Evolutionary conservation across 2,329 filamentous ascomycete genomes (phyloP).

Genomic region (Aspergillus ochraceoroseus): DNA sequence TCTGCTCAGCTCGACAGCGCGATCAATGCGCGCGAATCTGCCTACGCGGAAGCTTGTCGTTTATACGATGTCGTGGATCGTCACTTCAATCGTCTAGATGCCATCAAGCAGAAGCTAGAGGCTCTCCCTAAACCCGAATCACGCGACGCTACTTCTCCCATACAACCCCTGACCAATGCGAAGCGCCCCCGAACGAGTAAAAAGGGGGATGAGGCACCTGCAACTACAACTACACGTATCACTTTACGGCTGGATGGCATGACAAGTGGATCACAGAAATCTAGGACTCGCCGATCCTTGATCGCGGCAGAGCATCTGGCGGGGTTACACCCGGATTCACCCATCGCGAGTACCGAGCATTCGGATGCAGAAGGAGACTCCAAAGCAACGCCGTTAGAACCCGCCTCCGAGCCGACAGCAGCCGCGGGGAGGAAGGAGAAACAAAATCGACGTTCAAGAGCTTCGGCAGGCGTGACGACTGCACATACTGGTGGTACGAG

Average conservation of each 20-base stretch:
- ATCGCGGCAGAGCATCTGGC: conserved; percentile 36
- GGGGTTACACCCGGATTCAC: conserved; percentile 42
- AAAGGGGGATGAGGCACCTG: conserved; percentile 34
- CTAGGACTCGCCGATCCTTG: conserved; percentile 36
- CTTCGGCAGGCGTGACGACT: conserved; percentile 10
- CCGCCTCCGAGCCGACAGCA: conserved; percentile 16
- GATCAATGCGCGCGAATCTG: conserved; percentile 52
- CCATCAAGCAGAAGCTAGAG: conserved; percentile 59
- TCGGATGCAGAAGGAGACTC: conserved; percentile 41
- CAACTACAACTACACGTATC: conserved; percentile 36
- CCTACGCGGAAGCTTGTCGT: conserved; percentile 53
- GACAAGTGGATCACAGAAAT: conserved; percentile 30
- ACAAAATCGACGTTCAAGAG: conserved; percentile 26
- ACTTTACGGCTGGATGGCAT: conserved; percentile 40
- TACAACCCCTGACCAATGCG: conserved; percentile 25
- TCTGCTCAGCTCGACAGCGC: conserved; percentile 53
- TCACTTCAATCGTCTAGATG: conserved; percentile 53
- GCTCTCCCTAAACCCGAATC: conserved; percentile 58
- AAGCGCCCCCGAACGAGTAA: conserved; percentile 42
- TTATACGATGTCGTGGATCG: conserved; percentile 55
- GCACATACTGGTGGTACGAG: conserved; percentile 31
- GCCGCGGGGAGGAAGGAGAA: conserved; percentile 44
- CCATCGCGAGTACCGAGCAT: conserved; percentile 46
- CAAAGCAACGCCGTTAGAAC: conserved; percentile 22
- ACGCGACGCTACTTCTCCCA: conserved; percentile 54